A percentile compares a stretch with the other conserved stretches of the same genome.
phyloP scores from a whole-genome alignment of 2,329 filamentous ascomycete species.

The Orbilia blumenaviensis region DNA sequence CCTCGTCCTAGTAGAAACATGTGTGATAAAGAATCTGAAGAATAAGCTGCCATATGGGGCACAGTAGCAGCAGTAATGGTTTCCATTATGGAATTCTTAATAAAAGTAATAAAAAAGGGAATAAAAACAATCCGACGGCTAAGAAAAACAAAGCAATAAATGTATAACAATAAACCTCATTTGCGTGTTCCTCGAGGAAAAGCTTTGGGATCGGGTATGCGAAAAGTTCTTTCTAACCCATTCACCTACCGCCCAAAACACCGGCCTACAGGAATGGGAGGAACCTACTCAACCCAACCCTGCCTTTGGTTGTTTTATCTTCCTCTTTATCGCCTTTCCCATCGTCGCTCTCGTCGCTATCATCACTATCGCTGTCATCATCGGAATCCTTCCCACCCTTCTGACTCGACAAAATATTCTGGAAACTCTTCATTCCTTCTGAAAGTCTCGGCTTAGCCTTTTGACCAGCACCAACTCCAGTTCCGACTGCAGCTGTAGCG shows the following conservation, averaged over 20 bases:
- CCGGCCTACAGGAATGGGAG: conserved; percentile 25
- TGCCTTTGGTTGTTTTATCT: conserved; percentile 11
- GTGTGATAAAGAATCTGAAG: not conserved
- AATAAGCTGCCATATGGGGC: not conserved
- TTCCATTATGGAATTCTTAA: not conserved
- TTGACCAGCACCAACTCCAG: not conserved
- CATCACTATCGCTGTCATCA: conserved; percentile 29
- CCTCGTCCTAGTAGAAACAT: not conserved
- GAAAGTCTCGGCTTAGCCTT: conserved; percentile 28
- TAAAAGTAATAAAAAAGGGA: not conserved
- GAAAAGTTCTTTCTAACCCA: not conserved
- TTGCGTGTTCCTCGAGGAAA: too few relatives aligned
- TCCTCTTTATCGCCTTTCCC: conserved; percentile 22
- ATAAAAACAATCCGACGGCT: not conserved
- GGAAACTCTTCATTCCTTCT: conserved; percentile 26
- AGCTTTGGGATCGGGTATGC: not conserved
- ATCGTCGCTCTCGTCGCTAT: conserved; percentile 25
- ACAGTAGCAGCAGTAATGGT: too few relatives aligned
- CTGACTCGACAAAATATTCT: conserved; percentile 35
- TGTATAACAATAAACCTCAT: not conserved
- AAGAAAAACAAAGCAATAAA: not conserved
- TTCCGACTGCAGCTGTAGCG: not conserved
- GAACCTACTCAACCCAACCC: conserved; percentile 25
- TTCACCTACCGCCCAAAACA: not conserved
- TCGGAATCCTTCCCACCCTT: conserved; percentile 37